These are phyloP conservation scores for Exophiala sp. DNA, from an alignment of 2,329 filamentous ascomycete species.

Conservation along the genomic window DNA sequence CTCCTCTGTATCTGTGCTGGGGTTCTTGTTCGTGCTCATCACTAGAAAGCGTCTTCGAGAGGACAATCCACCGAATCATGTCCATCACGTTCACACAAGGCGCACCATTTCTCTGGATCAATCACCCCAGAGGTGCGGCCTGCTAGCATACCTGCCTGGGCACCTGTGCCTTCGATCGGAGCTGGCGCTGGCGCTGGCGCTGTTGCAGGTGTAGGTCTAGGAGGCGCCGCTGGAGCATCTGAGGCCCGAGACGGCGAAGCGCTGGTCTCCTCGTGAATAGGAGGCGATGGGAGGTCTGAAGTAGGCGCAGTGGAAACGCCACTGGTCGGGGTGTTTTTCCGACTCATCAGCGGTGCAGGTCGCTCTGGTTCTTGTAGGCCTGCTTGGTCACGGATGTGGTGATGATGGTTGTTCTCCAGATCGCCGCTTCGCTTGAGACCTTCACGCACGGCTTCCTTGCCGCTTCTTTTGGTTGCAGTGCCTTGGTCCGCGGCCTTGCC, in stretches of 20 bases:
- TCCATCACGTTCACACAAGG: slow-evolving; percentile 89
- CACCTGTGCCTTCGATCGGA: slow-evolving; percentile 39
- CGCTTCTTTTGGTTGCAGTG: slow-evolving; percentile 8
- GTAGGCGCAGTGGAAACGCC: slow-evolving; percentile 7
- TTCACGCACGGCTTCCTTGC: slow-evolving; percentile 19
- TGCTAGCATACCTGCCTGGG: slow-evolving; percentile 55
- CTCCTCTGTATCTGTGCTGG: neutral
- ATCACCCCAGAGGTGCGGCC: slow-evolving; percentile 72
- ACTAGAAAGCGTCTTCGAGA: slow-evolving; percentile 60
- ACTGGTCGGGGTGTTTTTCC: slow-evolving; percentile 15
- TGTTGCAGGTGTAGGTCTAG: slow-evolving; percentile 11
- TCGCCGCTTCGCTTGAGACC: slow-evolving; percentile 2
- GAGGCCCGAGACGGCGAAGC: slow-evolving; percentile 12
- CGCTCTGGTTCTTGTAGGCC: slow-evolving; percentile 10
- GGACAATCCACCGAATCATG: slow-evolving; percentile 95
- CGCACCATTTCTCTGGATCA: slow-evolving; percentile 90
- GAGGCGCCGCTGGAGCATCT: slow-evolving; percentile 3
- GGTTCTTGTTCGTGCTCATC: neutral
- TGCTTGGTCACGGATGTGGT: neutral
- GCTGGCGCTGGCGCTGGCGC: slow-evolving; percentile 10
- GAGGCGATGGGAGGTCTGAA: slow-evolving; percentile 47
- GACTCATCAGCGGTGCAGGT: slow-evolving; percentile 24
- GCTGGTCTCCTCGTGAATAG: slow-evolving; percentile 25
- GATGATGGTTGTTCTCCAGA: neutral
- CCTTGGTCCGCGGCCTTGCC: neutral